Conservation (phyloP, 768 basidiomycete genomes). For the Rhodosporidiobolus sp. region DNA sequence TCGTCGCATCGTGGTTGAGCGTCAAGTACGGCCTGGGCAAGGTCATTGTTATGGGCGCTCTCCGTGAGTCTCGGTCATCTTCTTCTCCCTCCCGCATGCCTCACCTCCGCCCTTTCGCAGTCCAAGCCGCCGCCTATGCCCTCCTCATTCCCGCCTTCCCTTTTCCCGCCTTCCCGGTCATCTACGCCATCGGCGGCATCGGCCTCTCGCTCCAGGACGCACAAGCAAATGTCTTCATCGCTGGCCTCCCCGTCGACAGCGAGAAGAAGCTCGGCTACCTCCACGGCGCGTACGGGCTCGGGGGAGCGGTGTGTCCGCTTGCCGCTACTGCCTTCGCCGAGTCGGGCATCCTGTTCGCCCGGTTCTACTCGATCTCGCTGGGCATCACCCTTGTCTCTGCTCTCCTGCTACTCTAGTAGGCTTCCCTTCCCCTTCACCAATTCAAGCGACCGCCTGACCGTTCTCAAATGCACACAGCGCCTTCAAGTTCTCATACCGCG, state of each 20-base stretch:
- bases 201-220: too few relatives aligned
- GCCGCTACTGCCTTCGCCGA: constrained; percentile 33
- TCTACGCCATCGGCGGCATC: constrained; percentile 25
- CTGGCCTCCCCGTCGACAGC: background rate
- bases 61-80: too few relatives aligned
- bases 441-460: background rate
- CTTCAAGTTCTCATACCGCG: constrained; percentile 30
- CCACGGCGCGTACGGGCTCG: constrained; percentile 9
- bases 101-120: background rate
- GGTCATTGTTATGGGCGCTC: too few relatives aligned
- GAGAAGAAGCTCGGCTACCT: constrained; percentile 25
- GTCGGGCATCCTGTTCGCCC: constrained; percentile 15
- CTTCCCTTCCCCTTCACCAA: background rate
- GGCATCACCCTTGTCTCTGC: constrained; percentile 13
- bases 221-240: constrained; percentile 30
- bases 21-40: constrained; percentile 15
- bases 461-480: background rate
- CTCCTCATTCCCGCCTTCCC: constrained; percentile 35
- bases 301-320: constrained; percentile 26
- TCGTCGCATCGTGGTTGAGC: background rate
- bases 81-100: background rate
- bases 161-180: constrained; percentile 21
- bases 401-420: constrained; percentile 4
- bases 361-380: constrained; percentile 29
- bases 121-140: constrained; percentile 27